A percentile compares a stretch with the other conserved stretches of the same genome.
These are phyloP conservation scores for Amaranthus palmeri DNA, from an alignment of 148 eudicot genomes.

Conservation along the genomic window DNA sequence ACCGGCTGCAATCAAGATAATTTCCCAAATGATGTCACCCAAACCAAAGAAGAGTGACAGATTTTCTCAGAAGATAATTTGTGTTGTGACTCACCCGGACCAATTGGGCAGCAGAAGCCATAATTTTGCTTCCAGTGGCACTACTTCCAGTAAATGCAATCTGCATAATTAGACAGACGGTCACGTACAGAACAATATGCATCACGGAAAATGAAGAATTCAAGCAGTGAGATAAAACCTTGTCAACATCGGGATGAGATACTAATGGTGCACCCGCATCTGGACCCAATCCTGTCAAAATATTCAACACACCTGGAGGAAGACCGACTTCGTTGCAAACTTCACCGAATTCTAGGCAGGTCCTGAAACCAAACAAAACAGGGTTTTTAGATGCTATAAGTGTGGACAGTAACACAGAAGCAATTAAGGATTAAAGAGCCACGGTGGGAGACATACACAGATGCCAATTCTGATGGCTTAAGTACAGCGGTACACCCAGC, in stretches of 20 bases:
- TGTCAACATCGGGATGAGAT: slow-evolving; percentile 92
- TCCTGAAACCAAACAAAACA: slow-evolving; percentile 39
- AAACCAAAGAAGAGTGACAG: not conserved
- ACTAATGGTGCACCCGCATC: slow-evolving; percentile 97
- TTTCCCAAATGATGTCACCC: slow-evolving; percentile 8
- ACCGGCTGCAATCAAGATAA: slow-evolving; percentile 59
- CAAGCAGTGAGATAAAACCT: slow-evolving; percentile 42
- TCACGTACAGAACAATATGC: not conserved
- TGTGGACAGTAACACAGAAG: not conserved
- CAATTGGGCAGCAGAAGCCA: slow-evolving; percentile 86
- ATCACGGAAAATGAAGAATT: not conserved
- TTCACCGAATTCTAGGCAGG: slow-evolving; percentile 89
- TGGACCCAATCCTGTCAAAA: slow-evolving; percentile 83
- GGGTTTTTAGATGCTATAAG: not conserved
- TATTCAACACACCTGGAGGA: slow-evolving; percentile 83
- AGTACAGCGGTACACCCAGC: slow-evolving; percentile 98
- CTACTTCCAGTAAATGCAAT: slow-evolving; percentile 94
- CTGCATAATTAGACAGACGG: slow-evolving; percentile 35
- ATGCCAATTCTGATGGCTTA: slow-evolving; percentile 92
- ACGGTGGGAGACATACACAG: slow-evolving; percentile 49
- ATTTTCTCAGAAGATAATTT: not conserved
- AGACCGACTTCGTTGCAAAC: slow-evolving; percentile 82
- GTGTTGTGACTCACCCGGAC: slow-evolving; percentile 51
- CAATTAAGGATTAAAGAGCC: not conserved
- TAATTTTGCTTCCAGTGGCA: slow-evolving; percentile 89